phyloP scores from a whole-genome alignment of 2,329 filamentous ascomycete species.

The Fusarium neocosmosporiellum region DNA sequence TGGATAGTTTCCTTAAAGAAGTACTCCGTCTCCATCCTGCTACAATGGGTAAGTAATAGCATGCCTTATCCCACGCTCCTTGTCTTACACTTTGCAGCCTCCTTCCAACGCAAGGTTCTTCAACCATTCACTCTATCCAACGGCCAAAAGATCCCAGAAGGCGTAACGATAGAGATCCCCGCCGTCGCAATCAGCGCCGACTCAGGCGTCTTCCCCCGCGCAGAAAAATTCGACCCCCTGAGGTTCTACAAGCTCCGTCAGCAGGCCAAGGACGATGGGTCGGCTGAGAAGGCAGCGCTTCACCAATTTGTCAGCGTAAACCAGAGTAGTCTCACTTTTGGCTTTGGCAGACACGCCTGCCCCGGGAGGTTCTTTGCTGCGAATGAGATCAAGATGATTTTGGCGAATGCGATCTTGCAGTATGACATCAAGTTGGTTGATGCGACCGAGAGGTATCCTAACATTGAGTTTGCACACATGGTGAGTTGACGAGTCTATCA shows the following conservation, averaged over 20 bases:
- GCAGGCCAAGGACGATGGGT: slow-evolving; percentile 18
- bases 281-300: slow-evolving; percentile 33
- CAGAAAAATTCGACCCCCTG: slow-evolving; percentile 55
- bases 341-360: slow-evolving; percentile 54
- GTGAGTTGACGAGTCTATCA: neutral
- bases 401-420: slow-evolving; percentile 54
- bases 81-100: slow-evolving; percentile 39
- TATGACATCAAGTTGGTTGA: slow-evolving; percentile 49
- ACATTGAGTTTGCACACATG: slow-evolving; percentile 22
- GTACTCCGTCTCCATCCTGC: slow-evolving; percentile 48
- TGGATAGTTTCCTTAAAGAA: slow-evolving; percentile 56
- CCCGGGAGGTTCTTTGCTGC: slow-evolving; percentile 59
- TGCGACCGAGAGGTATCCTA: slow-evolving; percentile 15
- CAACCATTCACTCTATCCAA: slow-evolving; percentile 64
- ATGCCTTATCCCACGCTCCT: neutral
- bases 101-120: slow-evolving; percentile 63
- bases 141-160: slow-evolving; percentile 61
- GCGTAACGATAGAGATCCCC: slow-evolving; percentile 57
- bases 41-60: slow-evolving; percentile 45
- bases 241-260: slow-evolving; percentile 57
- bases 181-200: slow-evolving; percentile 52
- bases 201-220: slow-evolving; percentile 46
- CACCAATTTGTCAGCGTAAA: slow-evolving; percentile 57
- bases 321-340: slow-evolving; percentile 52
- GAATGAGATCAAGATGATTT: slow-evolving; percentile 58